Evolutionary conservation across 2,329 filamentous ascomycete species (phyloP).

Genomic region (Zasmidium angulare): DNA sequence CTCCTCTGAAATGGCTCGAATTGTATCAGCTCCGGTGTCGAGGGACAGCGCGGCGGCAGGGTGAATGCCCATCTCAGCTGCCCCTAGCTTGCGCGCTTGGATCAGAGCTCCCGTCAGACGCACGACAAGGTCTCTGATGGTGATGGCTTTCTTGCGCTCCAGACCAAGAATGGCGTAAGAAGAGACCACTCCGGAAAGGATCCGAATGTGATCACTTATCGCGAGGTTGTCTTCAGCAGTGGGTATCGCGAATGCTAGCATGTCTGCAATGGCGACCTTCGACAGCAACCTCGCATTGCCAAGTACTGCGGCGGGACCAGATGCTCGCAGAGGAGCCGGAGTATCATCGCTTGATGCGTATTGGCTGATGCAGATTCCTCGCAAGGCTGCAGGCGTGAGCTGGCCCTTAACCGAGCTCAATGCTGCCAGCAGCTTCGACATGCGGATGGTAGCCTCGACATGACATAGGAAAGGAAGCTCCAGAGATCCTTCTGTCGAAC

Average conservation of each 20-base stretch:
- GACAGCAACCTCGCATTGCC: slow-evolving; percentile 11
- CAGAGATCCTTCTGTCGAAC: slow-evolving; percentile 60
- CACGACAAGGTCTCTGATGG: slow-evolving; percentile 80
- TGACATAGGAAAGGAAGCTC: slow-evolving; percentile 69
- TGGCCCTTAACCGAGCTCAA: slow-evolving; percentile 66
- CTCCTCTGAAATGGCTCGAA: slow-evolving; percentile 22
- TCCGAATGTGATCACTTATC: slow-evolving; percentile 55
- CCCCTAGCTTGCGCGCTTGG: slow-evolving; percentile 86
- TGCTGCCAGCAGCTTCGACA: slow-evolving; percentile 67
- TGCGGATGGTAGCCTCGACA: slow-evolving; percentile 71
- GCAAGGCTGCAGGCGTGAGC: slow-evolving; percentile 41
- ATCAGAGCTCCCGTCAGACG: slow-evolving; percentile 81
- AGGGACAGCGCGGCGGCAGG: slow-evolving; percentile 83
- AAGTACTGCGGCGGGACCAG: neutral
- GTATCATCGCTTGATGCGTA: neutral
- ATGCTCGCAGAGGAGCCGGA: neutral
- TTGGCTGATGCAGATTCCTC: slow-evolving; percentile 7
- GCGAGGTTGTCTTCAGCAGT: slow-evolving; percentile 32
- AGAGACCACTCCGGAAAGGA: slow-evolving; percentile 83
- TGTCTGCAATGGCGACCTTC: slow-evolving; percentile 21
- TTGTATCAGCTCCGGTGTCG: slow-evolving; percentile 51
- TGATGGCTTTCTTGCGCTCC: slow-evolving; percentile 85
- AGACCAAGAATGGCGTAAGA: slow-evolving; percentile 78
- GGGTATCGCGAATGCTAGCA: slow-evolving; percentile 27
- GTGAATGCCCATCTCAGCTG: slow-evolving; percentile 94